Conservation (phyloP, 2,329 filamentous ascomycete species). For the Fonsecaea pugnacius region DNA sequence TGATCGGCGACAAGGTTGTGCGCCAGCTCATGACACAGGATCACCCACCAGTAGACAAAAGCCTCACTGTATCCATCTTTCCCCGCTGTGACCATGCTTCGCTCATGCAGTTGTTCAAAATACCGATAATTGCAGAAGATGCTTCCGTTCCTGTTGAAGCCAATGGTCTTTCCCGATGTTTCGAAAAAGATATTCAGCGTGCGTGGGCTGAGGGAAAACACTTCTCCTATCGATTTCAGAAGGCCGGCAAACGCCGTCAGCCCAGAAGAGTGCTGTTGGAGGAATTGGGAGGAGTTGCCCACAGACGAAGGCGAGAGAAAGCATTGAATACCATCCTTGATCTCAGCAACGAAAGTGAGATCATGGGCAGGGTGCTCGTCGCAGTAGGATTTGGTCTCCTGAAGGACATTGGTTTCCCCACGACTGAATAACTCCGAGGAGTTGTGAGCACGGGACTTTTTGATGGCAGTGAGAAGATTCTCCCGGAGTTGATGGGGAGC, state of each 20-base stretch:
- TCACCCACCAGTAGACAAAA: constrained; percentile 88
- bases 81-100: constrained; percentile 47
- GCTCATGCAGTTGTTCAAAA: constrained; percentile 77
- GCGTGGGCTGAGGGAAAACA: constrained; percentile 72
- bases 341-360: constrained; percentile 70
- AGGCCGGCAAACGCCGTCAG: constrained; percentile 73
- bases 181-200: constrained; percentile 89
- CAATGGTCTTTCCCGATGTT: constrained; percentile 76
- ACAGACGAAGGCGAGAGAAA: constrained; percentile 66
- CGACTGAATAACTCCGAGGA: constrained; percentile 73
- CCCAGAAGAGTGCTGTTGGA: constrained; percentile 62
- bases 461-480: constrained; percentile 73
- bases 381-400: constrained; percentile 84
- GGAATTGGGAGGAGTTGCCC: constrained; percentile 57
- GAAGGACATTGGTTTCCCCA: constrained; percentile 72
- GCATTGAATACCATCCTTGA: constrained; percentile 73
- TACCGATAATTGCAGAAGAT: constrained; percentile 94
- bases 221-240: constrained; percentile 68
- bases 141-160: constrained; percentile 85
- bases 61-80: constrained; percentile 67
- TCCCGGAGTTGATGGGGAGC: constrained; percentile 51
- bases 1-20: constrained; percentile 87
- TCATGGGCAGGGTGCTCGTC: constrained; percentile 76
- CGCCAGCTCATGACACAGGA: constrained; percentile 92
- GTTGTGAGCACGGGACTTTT: constrained; percentile 76